Conservation (phyloP, 2,329 filamentous ascomycete genomes). For the Fusarium torreyae region DNA sequence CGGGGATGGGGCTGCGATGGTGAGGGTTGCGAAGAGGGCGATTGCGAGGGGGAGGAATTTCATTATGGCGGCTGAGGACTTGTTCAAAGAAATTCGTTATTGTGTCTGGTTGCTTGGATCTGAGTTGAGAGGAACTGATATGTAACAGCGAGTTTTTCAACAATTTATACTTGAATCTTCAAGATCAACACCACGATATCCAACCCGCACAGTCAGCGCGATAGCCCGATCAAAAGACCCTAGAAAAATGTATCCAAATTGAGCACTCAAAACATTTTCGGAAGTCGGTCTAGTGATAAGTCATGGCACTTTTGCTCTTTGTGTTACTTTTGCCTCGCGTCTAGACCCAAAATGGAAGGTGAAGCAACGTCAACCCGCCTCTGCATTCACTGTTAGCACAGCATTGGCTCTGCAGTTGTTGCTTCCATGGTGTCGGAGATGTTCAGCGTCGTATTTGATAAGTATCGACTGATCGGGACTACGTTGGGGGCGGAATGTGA, state of each 20-base stretch:
- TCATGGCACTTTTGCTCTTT: slow-evolving; percentile 25
- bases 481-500: neutral
- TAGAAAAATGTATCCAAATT: neutral
- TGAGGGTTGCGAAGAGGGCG: slow-evolving; percentile 27
- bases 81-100: neutral
- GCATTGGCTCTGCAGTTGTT: no score
- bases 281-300: slow-evolving; percentile 24
- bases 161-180: slow-evolving; percentile 2
- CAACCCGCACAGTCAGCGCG: neutral
- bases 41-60: slow-evolving; percentile 17
- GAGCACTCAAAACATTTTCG: slow-evolving; percentile 6
- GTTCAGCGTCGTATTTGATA: slow-evolving; percentile 12
- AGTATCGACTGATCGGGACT: slow-evolving; percentile 20
- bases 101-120: neutral
- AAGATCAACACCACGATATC: neutral
- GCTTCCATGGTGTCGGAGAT: neutral
- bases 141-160: rapidly evolving
- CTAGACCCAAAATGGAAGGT: slow-evolving; percentile 15
- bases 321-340: neutral
- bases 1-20: slow-evolving; percentile 13
- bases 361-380: neutral
- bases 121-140: rapidly evolving
- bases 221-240: slow-evolving; percentile 26
- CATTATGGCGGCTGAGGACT: slow-evolving; percentile 16
- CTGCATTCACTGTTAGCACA: neutral